These are phyloP conservation scores for Ascoidea rubescens DNA, from an alignment of 805 yeast species.

Conservation along the genomic window DNA sequence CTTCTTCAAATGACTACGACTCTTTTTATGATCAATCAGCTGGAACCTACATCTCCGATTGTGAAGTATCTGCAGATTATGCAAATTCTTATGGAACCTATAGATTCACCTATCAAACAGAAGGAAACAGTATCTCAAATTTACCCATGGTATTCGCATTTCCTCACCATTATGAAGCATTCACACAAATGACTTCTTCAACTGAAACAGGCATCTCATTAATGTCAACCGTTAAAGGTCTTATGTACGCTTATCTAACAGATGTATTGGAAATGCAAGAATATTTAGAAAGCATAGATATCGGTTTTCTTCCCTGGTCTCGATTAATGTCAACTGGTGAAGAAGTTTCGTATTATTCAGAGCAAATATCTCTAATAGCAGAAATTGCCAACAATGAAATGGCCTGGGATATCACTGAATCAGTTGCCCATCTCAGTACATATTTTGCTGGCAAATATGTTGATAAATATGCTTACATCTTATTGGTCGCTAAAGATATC, in stretches of 20 bases:
- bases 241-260: slow-evolving; percentile 31
- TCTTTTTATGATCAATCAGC: slow-evolving; percentile 49
- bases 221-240: slow-evolving; percentile 37
- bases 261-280: slow-evolving; percentile 26
- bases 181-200: slow-evolving; percentile 17
- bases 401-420: slow-evolving; percentile 37
- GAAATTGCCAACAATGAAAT: slow-evolving; percentile 39
- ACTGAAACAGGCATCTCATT: slow-evolving; percentile 27
- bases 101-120: slow-evolving; percentile 30
- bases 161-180: slow-evolving; percentile 36
- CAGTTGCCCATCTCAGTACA: slow-evolving; percentile 70
- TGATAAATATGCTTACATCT: slow-evolving; percentile 82
- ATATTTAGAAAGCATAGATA: slow-evolving; percentile 25
- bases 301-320: slow-evolving; percentile 47
- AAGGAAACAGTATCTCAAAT: slow-evolving; percentile 34
- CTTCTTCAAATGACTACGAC: slow-evolving; percentile 35
- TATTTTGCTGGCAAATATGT: slow-evolving; percentile 80
- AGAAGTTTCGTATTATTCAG: slow-evolving; percentile 22
- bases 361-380: slow-evolving; percentile 23
- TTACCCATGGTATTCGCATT: slow-evolving; percentile 34
- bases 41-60: slow-evolving; percentile 46
- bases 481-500: slow-evolving; percentile 57
- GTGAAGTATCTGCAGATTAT: slow-evolving; percentile 27
- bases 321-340: slow-evolving; percentile 27
- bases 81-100: slow-evolving; percentile 24